A percentile compares a stretch with the other conserved stretches of the same genome.
These are phyloP conservation scores for Collariella sp. DNA, from an alignment of 495 filamentous ascomycete genomes.

Conservation along the genomic window DNA sequence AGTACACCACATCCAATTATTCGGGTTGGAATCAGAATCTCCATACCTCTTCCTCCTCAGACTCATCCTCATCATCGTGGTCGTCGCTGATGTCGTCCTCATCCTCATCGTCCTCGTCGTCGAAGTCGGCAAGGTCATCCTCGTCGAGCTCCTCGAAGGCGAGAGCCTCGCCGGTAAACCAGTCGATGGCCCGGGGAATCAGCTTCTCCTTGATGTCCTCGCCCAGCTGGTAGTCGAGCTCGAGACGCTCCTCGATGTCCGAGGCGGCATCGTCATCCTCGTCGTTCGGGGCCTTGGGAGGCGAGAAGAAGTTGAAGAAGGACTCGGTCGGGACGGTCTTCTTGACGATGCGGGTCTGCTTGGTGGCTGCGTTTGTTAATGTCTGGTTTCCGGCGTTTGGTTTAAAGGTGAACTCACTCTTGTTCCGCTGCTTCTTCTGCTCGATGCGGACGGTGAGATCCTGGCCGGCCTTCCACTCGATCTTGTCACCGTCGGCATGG, in stretches of 20 bases:
- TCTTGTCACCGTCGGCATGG: conserved; percentile 95
- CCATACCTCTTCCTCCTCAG: conserved; percentile 82
- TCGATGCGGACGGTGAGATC: conserved; percentile 91
- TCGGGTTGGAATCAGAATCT: conserved; percentile 2
- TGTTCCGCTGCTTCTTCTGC: conserved; percentile 99
- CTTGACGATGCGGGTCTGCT: conserved; percentile 97
- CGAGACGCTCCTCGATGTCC: conserved; percentile 95
- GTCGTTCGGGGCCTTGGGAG: conserved; percentile 74
- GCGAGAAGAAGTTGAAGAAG: conserved; percentile 99
- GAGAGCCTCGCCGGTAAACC: conserved; percentile 98
- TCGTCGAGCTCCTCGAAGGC: conserved; percentile 94
- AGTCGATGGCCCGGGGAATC: conserved; percentile 96
- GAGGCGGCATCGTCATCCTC: conserved; percentile 70
- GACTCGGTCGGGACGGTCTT: conserved; percentile 97
- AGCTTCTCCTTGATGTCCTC: conserved; percentile 99
- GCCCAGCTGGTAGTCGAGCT: conserved; percentile 97
- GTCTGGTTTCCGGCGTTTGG: not conserved
- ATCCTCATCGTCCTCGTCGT: conserved; percentile 83
- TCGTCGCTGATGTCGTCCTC: conserved; percentile 75
- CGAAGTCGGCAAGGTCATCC: conserved; percentile 78
- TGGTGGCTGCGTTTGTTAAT: conserved; percentile 64
- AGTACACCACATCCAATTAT: not conserved
- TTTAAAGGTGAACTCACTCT: conserved; percentile 59
- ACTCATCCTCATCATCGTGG: conserved; percentile 76
- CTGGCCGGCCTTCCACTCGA: conserved; percentile 89